Conservation (phyloP, 2,329 filamentous ascomycete species). For the Gnomoniopsis smithogilvyi region DNA sequence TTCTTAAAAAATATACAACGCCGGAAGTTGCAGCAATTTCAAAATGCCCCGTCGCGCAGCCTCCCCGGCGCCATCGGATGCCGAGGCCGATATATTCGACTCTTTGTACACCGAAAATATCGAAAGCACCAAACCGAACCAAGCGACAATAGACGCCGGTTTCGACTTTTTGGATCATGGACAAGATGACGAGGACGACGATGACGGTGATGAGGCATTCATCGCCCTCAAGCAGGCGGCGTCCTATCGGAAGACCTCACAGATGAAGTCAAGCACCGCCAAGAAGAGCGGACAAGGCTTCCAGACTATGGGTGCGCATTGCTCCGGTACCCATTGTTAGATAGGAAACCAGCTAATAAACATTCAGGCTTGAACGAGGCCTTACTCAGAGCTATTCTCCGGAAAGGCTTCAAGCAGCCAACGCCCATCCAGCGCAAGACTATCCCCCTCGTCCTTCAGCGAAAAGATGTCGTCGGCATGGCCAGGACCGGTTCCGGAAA, state of each 20-base stretch:
- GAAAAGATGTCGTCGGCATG: slow-evolving; percentile 98
- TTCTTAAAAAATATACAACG: slow-evolving; percentile 6
- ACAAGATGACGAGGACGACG: slow-evolving; percentile 44
- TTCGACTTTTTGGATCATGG: slow-evolving; percentile 49
- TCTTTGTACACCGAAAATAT: slow-evolving; percentile 66
- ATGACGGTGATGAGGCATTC: slow-evolving; percentile 78
- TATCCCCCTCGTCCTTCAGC: slow-evolving; percentile 84
- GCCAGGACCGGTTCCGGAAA: slow-evolving; percentile 98
- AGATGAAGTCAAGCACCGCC: slow-evolving; percentile 77
- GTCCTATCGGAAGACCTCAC: slow-evolving; percentile 80
- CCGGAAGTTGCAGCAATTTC: background rate
- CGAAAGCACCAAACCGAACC: slow-evolving; percentile 33
- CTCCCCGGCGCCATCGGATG: slow-evolving; percentile 84
- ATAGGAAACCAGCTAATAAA: slow-evolving; percentile 14
- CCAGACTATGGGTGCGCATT: slow-evolving; percentile 77
- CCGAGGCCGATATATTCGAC: slow-evolving; percentile 84
- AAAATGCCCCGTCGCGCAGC: slow-evolving; percentile 68
- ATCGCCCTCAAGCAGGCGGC: slow-evolving; percentile 86
- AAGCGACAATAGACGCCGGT: slow-evolving; percentile 33
- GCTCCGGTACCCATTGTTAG: background rate
- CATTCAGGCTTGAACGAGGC: slow-evolving; percentile 67
- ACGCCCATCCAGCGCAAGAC: slow-evolving; percentile 97
- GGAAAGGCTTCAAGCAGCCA: slow-evolving; percentile 93
- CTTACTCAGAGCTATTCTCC: slow-evolving; percentile 83
- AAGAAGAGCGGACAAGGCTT: slow-evolving; percentile 95